Conservation (phyloP, 2,329 filamentous ascomycete species). For the Fusarium verticillioides region DNA sequence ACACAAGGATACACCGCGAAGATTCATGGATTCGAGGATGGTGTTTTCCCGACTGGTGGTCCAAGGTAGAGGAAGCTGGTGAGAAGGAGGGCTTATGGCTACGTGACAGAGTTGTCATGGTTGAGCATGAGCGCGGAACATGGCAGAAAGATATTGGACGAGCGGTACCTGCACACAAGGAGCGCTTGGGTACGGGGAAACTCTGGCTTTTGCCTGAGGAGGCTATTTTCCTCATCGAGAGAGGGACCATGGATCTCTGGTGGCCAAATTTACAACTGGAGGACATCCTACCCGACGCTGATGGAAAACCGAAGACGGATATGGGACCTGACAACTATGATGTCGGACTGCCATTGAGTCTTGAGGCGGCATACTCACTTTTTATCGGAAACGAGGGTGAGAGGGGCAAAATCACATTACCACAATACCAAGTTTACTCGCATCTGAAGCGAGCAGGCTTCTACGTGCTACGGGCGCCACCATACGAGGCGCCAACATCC, state of each 20-base stretch:
- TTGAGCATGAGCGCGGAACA: slow-evolving; percentile 78
- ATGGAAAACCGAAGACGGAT: slow-evolving; percentile 36
- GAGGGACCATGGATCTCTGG: slow-evolving; percentile 87
- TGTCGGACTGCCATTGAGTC: slow-evolving; percentile 81
- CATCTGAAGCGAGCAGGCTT: slow-evolving; percentile 87
- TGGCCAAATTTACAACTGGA: slow-evolving; percentile 73
- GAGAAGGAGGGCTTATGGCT: slow-evolving; percentile 48
- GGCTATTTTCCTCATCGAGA: slow-evolving; percentile 87
- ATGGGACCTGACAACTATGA: slow-evolving; percentile 60
- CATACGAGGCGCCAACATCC: slow-evolving; percentile 33
- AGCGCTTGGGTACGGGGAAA: slow-evolving; percentile 66
- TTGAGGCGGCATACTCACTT: slow-evolving; percentile 89
- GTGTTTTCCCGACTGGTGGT: slow-evolving; percentile 75
- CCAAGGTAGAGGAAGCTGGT: slow-evolving; percentile 30
- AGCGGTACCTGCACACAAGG: slow-evolving; percentile 65
- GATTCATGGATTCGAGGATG: slow-evolving; percentile 75
- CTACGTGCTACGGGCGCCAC: slow-evolving; percentile 76
- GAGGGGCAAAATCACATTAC: slow-evolving; percentile 71
- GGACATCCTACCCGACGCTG: slow-evolving; percentile 56
- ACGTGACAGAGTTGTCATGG: slow-evolving; percentile 68
- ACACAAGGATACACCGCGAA: slow-evolving; percentile 78
- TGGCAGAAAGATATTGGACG: slow-evolving; percentile 82
- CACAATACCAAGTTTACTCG: slow-evolving; percentile 89
- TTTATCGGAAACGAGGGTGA: slow-evolving; percentile 78
- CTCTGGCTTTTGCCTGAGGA: slow-evolving; percentile 93